phyloP scores from a whole-genome alignment of 106 monocot genomes.

The Dactylorhiza incarnata region DNA sequence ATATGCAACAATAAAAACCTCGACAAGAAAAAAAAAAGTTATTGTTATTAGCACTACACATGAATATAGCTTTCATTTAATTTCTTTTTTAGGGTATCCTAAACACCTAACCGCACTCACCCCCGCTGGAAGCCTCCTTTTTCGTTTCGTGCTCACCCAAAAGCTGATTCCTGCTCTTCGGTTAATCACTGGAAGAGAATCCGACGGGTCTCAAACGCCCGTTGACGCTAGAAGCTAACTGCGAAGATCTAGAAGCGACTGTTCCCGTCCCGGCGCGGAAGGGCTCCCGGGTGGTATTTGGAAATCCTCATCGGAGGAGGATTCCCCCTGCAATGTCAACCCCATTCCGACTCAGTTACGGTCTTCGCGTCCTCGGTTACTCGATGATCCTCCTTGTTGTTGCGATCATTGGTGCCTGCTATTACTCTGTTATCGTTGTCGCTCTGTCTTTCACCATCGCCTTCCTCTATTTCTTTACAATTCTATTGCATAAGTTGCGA shows the following conservation, averaged over 20 bases:
- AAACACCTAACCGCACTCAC: too few relatives aligned
- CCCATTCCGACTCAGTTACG: conserved; percentile 57
- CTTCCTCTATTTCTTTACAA: conserved; percentile 14
- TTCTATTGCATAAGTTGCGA: neutral
- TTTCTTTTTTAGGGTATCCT: too few relatives aligned
- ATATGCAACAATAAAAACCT: too few relatives aligned
- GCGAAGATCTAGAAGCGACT: conserved; percentile 35
- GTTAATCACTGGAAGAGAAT: neutral
- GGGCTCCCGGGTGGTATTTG: neutral
- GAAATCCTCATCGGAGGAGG: neutral
- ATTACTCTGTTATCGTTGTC: conserved; percentile 70
- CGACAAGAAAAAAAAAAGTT: too few relatives aligned
- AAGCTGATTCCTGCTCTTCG: too few relatives aligned
- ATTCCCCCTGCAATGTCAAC: conserved; percentile 22
- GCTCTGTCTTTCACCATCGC: conserved; percentile 38
- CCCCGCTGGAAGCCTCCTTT: too few relatives aligned
- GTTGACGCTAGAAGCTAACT: conserved; percentile 15
- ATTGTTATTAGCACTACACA: too few relatives aligned
- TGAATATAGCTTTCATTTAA: too few relatives aligned
- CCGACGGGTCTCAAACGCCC: neutral
- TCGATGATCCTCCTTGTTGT: conserved; percentile 58
- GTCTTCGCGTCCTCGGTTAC: conserved; percentile 64
- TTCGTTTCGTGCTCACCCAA: too few relatives aligned
- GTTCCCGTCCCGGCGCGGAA: conserved; percentile 21
- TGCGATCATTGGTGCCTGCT: conserved; percentile 45